Base-by-base conservation (phyloP, 257 asterid genomes). In the Gynochthodes officinalis region DNA sequence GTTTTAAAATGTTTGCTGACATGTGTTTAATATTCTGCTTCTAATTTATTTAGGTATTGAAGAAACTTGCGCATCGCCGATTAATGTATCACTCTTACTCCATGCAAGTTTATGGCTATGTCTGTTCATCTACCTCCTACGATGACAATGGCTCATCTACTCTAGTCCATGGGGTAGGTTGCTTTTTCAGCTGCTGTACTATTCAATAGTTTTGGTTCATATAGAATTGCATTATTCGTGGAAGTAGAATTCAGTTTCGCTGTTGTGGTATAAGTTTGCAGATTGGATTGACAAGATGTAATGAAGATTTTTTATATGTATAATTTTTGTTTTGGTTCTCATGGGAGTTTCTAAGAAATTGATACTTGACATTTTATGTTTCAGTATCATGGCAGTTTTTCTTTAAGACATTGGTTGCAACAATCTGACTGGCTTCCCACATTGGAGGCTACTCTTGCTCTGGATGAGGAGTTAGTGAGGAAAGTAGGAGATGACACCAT, bases 341-440 rank as follows among this genome's bases (percentile, higher is more conserved):
- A 15, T 28, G 52, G 33, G 43, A 40, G 14, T 39, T 28, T 19
- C 21, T 66, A 35, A 42, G 59, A 18, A 18, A 18, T 63, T 48
- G n/a, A 68, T 30, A 4, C 32, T 32, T 68, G 62, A 37, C 70
- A 35, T 75, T 62, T 72, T 50, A 44, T 71, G 60, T 69, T 78
- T 79, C 95, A 90, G 98, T 86, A 86, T 82, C 98, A 93, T 72
- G 98, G 96, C 55, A 86, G 96, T 86, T 86, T 82, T 73, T 93
- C 98, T 68, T 84, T 94, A 86, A 91, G 97, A 72, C 98, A 91
- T 84, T 94, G 96, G 97, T 94, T 94, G 84, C 96, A 88, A 77
- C 95, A 84, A 53, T 88, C 97, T 70, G 96, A 94, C 81, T 94
- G 98, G 98, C 96, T 94, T 79, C 97, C 97, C 55, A 87, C 96